Conservation (phyloP, 441 rosid genomes). For the Theobroma grandiflorum region DNA sequence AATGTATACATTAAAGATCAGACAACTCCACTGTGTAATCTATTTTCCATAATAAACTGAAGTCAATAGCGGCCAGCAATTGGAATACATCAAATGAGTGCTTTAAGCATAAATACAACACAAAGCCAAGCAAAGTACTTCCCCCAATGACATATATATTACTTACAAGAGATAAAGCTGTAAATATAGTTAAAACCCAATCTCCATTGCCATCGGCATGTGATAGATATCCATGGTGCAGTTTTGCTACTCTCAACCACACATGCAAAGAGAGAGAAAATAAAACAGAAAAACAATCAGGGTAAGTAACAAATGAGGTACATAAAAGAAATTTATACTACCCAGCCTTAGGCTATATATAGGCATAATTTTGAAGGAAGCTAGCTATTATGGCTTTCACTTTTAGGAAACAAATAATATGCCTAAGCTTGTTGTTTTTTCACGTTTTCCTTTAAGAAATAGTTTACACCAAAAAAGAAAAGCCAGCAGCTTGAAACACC, state of each 20-base stretch:
- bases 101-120: constrained; percentile 10
- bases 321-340: not conserved
- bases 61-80: not conserved
- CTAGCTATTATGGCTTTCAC: not conserved
- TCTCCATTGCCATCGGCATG: constrained; percentile 99
- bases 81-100: constrained; percentile 14
- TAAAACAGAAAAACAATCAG: constrained; percentile 28
- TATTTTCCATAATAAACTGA: not conserved
- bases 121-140: not conserved
- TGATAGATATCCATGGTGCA: constrained; percentile 88
- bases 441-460: not conserved
- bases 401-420: constrained; percentile 12
- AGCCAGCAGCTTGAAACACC: not conserved
- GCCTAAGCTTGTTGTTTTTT: not conserved
- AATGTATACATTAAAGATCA: constrained; percentile 5
- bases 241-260: constrained; percentile 65
- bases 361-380: not conserved
- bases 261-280: not conserved
- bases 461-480: not conserved
- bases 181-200: constrained; percentile 95
- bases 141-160: not conserved
- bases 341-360: not conserved
- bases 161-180: constrained; percentile 93
- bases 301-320: not conserved
- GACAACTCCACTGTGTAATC: not conserved